Conservation (phyloP, 75 land plant species). For the Azolla pinnata region DNA sequence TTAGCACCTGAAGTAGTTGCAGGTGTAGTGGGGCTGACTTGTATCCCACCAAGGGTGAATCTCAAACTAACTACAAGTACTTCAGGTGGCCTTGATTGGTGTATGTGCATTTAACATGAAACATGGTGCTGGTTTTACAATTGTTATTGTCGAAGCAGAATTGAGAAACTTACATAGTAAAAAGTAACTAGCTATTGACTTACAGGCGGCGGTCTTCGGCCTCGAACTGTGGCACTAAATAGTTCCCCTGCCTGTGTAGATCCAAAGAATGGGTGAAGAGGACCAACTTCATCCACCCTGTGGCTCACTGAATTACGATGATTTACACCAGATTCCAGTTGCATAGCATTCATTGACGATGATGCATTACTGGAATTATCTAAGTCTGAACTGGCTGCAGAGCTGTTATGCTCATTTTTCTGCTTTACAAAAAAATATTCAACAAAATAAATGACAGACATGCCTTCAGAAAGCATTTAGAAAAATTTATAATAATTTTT, state of each 20-base stretch:
- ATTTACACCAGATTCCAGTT: constrained; percentile 23
- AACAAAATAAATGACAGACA: neutral
- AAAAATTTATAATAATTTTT: neutral
- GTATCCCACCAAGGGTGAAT: too few species aligned
- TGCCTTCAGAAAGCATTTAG: too few species aligned
- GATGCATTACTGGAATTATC: constrained; percentile 19
- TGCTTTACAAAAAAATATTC: neutral
- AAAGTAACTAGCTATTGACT: too few species aligned
- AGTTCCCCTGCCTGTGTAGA: constrained; percentile 66
- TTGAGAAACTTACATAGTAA: too few species aligned
- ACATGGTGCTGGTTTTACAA: too few species aligned
- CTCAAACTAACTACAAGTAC: too few species aligned
- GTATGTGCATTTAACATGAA: too few species aligned
- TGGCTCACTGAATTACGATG: constrained; percentile 40
- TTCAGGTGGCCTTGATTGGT: too few species aligned
- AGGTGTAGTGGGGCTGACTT: too few species aligned
- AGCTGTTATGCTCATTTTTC: constrained; percentile 8
- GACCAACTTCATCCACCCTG: constrained; percentile 50
- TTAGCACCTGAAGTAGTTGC: too few species aligned
- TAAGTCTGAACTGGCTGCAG: constrained; percentile 14
- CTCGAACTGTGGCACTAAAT: constrained; percentile 35
- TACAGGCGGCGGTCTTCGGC: constrained; percentile 41
- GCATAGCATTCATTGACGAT: constrained; percentile 15
- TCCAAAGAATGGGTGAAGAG: constrained; percentile 29
- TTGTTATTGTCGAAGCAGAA: too few species aligned